Evolutionary conservation across 306 rosid species (phyloP), one percentile per base, ranked within the genome.

Genomic region (Echinosophora koreensis): DNA sequence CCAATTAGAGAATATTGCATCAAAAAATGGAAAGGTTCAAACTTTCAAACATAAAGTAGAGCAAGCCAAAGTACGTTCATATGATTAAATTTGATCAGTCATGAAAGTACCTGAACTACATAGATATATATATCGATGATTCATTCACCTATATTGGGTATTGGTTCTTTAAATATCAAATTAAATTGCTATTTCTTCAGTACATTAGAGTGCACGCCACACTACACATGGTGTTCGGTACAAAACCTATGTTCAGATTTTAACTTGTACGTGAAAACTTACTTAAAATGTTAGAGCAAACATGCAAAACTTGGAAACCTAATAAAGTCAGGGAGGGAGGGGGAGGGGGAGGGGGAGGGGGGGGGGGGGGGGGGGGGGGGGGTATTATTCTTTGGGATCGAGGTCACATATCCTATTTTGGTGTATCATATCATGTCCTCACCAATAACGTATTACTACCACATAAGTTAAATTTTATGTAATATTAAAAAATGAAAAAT

Each of bases 1-100:
- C n/a, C n/a, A n/a, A n/a, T n/a, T 62, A 14, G 7, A 44, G 52
- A 64, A 63, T 35, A 35, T 5, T 62, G 61, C 52, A 16, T 64
- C 8, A 8, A 54, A 5, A 17, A 0, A 6, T 3, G 50, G 59
- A 27, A 77, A 42, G 69, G 30, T 58, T 55, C 81, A n/a, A n/a
- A 11, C 10, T 16, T 58, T 55, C 81, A n/a, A 11, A 15, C 46
- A 59, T 6, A 16, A 8, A 6, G 11, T n/a, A 18, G 16, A 35
- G n/a, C n/a, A 28, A 62, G 9, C 7, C 35, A 27, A 61, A 41
- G 73, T n/a, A n/a, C n/a, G n/a, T 76, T 3, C 42, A 27, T 51
- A 18, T 47, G 54, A 67, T 17, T 32, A 77, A 55, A 30, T 55
- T 22, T 44, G 8, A 27, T 1, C 8, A 38, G 42, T 0, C n/a